Base-by-base conservation (phyloP, 2,329 filamentous ascomycete genomes). In the Fusarium secorum region DNA sequence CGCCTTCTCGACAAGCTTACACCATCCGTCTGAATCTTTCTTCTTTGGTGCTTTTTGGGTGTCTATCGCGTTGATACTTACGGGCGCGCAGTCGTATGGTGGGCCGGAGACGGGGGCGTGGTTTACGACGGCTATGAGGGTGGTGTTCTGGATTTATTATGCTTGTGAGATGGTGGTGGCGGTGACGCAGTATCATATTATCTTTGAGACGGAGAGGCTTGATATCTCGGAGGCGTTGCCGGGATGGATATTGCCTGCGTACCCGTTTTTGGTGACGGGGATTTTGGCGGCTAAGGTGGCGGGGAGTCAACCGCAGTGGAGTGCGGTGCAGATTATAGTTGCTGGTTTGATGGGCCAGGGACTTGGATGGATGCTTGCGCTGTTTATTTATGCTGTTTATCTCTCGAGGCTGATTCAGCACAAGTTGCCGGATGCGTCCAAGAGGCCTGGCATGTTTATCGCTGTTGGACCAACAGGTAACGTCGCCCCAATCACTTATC, bases 151-250 rank as follows among this genome's bases (percentile, higher is more conserved):
- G 64, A 67, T 67, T 32, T 67, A 67, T 17, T 67, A 67, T 20
- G 64, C 64, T 11, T 67, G 64, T 26, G 64, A 67, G n/a, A 67
- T 54, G 64, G 22, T 67, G 13, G 64, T 67, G 5, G 64, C 64
- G 0, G 64, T 67, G 1, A 5, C 38, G 2, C 64, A 67, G 14
- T 67, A 67, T 26, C 64, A 67, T 2, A 67, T 54, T 2, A 67
- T 67, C 0, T 67, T 67, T 4, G 64, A 67, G 33, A 67, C 63
- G 0, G 64, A 67, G 7, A 56, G 36, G 11, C 39, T 67, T 1
- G 56, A 30, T 5, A 45, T 67, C 2, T 67, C 64, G 5, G 64
- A 67, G 13, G 64, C 64, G 13, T 20, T 67, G 4, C 64, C 64
- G 0, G 63, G 33, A 0, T 67, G 64, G 64, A 67, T 67, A 13